phyloP scores from a whole-genome alignment of 768 basidiomycete species.

The Lactarius evosmus region DNA sequence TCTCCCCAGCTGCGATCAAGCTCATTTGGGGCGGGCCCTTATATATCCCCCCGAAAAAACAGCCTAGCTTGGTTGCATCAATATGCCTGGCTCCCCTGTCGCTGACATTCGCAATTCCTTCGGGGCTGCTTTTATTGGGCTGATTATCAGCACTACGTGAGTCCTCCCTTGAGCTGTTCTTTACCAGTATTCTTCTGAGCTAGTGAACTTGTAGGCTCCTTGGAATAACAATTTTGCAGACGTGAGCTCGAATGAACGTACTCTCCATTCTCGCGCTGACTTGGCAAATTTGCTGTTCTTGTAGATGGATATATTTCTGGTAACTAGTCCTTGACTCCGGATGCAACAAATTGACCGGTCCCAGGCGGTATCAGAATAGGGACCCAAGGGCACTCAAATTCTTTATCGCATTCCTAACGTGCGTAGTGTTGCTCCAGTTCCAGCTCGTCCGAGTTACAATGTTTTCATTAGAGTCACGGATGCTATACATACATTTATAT shows the following conservation, averaged over 20 bases:
- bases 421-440: not conserved
- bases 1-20: too few relatives aligned
- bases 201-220: not conserved
- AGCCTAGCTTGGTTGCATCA: not conserved
- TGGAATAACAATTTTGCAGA: slow-evolving; percentile 9
- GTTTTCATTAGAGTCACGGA: slow-evolving; percentile 39
- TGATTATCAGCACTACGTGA: slow-evolving; percentile 11
- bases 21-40: too few relatives aligned
- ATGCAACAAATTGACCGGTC: not conserved
- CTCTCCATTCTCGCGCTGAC: not conserved
- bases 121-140: slow-evolving; percentile 6
- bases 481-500: slow-evolving; percentile 44
- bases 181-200: not conserved
- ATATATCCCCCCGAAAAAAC: too few relatives aligned
- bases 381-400: not conserved
- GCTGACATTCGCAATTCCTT: slow-evolving; percentile 1
- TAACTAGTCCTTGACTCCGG: not conserved
- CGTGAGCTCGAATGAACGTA: slow-evolving; percentile 1
- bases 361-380: not conserved
- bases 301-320: slow-evolving; percentile 12
- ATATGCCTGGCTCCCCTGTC: slow-evolving; percentile 1
- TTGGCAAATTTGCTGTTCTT: not conserved
- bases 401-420: slow-evolving; percentile 8
- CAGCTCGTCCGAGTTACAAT: not conserved
- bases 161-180: not conserved